Base-by-base conservation (phyloP, 2,329 filamentous ascomycete species). In the Neoarthrinium moseri region DNA sequence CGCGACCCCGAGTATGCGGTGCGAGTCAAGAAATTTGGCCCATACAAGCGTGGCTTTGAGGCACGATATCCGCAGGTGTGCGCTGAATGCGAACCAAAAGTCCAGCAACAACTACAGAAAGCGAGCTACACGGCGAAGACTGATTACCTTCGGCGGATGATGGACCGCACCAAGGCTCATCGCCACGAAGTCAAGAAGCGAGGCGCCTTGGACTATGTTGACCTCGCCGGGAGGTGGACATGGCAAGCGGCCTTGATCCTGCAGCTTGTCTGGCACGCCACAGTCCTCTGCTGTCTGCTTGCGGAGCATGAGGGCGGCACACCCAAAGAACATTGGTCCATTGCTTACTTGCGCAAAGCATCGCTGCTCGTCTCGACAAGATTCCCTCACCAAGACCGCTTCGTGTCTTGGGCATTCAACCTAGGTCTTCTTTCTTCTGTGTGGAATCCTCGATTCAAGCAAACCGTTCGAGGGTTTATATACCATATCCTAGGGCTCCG, bases 61-160 rank as follows among this genome's bases (percentile, higher is more conserved):
- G 75, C 82, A 57, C 80, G 87, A 40, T 97, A 96, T 61, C 94
- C 94, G 1, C 90, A 94, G 60, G 86, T 96, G 48, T 99, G 94
- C 70, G 78, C 78, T 51, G 74, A 81, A 36, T 99, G 94, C 66
- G 86, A 88, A 52, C 86, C 84, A 5, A 81, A 74, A 50, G 91
- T 92, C 18, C 80, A 86, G 51, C 71, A 78, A 27, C 79, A 83
- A 50, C 83, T 96, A 43, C 76, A 80, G 18, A 74, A 82, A 54
- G 83, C 89, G 0, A 85, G 81, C 7, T 95, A 95, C 61, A 86
- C 84, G 24, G 91, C 91, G 22, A 89, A 89, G 66, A 86, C 88
- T n/a, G 89, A 95, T 55, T 80, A 90, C 51, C 66, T 95, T 24
- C 77, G 86, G 41, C 80, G 86, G 50, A 83, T 89, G 73, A 82